A percentile compares a stretch with the other conserved stretches of the same genome.
phyloP scores from a whole-genome alignment of 805 yeast genomes.

The Ogataea populi-albae region DNA sequence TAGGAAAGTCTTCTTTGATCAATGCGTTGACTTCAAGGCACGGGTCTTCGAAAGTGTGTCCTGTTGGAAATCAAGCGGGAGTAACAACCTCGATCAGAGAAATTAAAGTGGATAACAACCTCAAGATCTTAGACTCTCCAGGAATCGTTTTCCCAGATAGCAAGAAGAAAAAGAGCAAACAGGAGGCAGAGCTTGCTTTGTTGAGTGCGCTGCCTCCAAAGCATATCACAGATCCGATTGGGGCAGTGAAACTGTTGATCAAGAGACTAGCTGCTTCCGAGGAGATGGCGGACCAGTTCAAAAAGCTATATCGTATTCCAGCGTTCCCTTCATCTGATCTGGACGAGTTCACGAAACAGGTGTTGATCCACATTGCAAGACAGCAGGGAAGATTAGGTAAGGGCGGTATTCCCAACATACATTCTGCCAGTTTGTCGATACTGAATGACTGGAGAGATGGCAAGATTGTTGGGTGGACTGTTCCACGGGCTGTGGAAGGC shows the following conservation, averaged over 20 bases:
- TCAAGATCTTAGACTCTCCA: slow-evolving; percentile 90
- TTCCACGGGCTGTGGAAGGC: slow-evolving; percentile 48
- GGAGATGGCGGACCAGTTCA: slow-evolving; percentile 76
- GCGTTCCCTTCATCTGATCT: slow-evolving; percentile 69
- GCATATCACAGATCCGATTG: slow-evolving; percentile 76
- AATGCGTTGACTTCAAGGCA: slow-evolving; percentile 84
- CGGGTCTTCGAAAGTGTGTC: slow-evolving; percentile 74
- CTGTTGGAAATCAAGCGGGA: slow-evolving; percentile 97
- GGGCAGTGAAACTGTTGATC: slow-evolving; percentile 74
- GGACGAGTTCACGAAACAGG: slow-evolving; percentile 77
- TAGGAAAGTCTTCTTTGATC: slow-evolving; percentile 92
- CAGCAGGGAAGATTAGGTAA: slow-evolving; percentile 86
- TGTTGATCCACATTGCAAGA: slow-evolving; percentile 90
- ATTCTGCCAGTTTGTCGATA: slow-evolving; percentile 77
- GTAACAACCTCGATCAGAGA: slow-evolving; percentile 90
- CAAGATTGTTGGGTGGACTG: slow-evolving; percentile 84
- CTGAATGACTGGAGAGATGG: slow-evolving; percentile 98
- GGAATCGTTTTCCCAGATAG: slow-evolving; percentile 89
- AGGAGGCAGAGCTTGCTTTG: slow-evolving; percentile 84
- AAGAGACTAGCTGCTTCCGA: slow-evolving; percentile 71
- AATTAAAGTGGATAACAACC: slow-evolving; percentile 85
- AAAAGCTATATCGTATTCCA: slow-evolving; percentile 73
- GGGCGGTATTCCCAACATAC: slow-evolving; percentile 90
- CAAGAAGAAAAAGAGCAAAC: slow-evolving; percentile 50
- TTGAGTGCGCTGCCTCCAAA: slow-evolving; percentile 89